Evolutionary conservation across 148 eudicot species (phyloP), one percentile per base, ranked within the genome.

Genomic region (Camellia lanceoleosa): DNA sequence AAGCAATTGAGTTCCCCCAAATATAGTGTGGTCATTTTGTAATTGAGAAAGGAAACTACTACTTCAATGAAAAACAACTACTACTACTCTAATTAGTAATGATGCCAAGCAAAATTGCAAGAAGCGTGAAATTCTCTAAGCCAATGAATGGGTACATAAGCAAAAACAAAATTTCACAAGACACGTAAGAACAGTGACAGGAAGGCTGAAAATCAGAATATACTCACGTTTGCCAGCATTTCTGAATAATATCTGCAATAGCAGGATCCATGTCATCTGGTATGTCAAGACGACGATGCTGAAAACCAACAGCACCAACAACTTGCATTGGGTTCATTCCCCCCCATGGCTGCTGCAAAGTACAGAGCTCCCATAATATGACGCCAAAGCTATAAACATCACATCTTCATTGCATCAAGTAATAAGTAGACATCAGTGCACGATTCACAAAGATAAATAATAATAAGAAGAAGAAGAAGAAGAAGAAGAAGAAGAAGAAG

Each of bases 261-360:
- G 80, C 84, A 67, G 99, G 97, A 86, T 95, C 97, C 69, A 93
- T 77, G 75, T 89, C 80, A 61, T 90, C 90, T 62, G 99, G 98
- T 75, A 95, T 93, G 75, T 93, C 98, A 72, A 95, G 92, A 72
- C 97, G 97, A 5, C 99, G 94, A 77, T 92, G 97, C 81, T 95
- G 99, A 88, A 95, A 95, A 30, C 99, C 99, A 68, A 95, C 99
- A 2, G 99, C 99, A 76, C 99, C 99, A 77, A 95, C 98, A 71
- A 95, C 99, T 91, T 95, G 99, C 99, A 95, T 95, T 5, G 99
- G 93, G 83, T 95, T 95, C 97, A 95, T 90, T 87, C 99, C 97
- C 71, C 91, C 94, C 99, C 99, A 95, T 51, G 99, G 99, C 62
- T 95, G 99, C 85, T 93, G 96, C 87, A 90, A 72, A 7, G 99